A percentile compares a stretch with the other conserved stretches of the same genome.
These are phyloP conservation scores for Kodamaea kakaduensis DNA, from an alignment of 805 yeast species.

Conservation along the genomic window DNA sequence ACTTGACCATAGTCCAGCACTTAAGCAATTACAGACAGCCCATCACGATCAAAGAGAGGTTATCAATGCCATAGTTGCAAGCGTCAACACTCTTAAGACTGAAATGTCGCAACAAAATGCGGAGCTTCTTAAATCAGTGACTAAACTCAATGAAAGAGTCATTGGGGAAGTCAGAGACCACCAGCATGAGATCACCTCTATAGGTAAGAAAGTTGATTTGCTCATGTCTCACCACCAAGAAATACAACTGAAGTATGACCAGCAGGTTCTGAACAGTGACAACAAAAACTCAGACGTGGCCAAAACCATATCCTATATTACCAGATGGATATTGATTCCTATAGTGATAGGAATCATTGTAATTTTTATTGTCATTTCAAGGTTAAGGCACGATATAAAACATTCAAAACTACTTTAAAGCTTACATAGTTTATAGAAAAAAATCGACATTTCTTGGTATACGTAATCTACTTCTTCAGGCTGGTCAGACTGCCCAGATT, in stretches of 20 bases:
- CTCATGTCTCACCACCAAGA: conserved; percentile 40
- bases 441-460: background rate
- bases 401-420: conserved; percentile 52
- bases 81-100: conserved; percentile 24
- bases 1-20: conserved; percentile 1
- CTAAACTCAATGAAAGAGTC: conserved; percentile 32
- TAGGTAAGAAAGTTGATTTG: conserved; percentile 37
- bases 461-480: no score
- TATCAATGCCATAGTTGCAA: conserved; percentile 17
- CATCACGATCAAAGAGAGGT: conserved; percentile 18
- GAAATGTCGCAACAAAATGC: conserved; percentile 28
- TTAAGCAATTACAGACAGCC: conserved; percentile 3
- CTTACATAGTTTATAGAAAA: conserved; percentile 4
- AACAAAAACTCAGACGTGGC: conserved; percentile 17
- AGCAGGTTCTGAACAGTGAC: conserved; percentile 9
- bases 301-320: conserved; percentile 14
- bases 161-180: conserved; percentile 42
- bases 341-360: conserved; percentile 22
- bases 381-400: conserved; percentile 59
- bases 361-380: conserved; percentile 38
- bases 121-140: conserved; percentile 29
- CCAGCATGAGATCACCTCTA: conserved; percentile 30
- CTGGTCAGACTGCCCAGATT: no score
- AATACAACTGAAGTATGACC: conserved; percentile 25
- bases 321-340: conserved; percentile 41